Evolutionary conservation across 2,329 filamentous ascomycete species (phyloP), one percentile per base, ranked within the genome.

Genomic region (Sarocladiaceae sp.): DNA sequence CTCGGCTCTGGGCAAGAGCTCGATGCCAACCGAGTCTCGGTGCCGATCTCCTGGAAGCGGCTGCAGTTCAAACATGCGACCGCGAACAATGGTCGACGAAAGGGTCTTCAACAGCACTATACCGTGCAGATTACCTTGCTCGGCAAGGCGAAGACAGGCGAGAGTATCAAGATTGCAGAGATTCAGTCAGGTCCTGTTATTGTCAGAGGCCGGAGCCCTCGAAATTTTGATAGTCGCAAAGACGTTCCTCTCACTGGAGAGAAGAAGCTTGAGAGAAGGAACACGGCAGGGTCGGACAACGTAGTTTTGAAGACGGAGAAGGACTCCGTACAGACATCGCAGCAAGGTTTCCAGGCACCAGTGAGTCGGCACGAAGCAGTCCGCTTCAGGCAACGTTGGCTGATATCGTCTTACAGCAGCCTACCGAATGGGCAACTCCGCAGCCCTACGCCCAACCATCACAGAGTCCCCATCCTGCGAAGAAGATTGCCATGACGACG

Each of bases 31-130:
- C 84, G 82, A 46, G 82, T 91, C 7, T 86, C 80, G 31, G 80
- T 95, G 46, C 86, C 89, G 1, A 83, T 96, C 44, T 83, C 88
- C 26, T 97, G 91, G 91, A 96, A 95, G 64, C 75, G 91, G 44
- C 67, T 97, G 47, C 91, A 97, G 62, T 97, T 97, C 64, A 87
- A 95, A 57, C 93, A 95, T 54, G 91, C 91, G 2, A 97, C 91
- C 1, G 91, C 91, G 42, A 97, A 97, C 62, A 97, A 97, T 59
- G 91, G 91, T 11, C 80, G 91, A 44, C 78, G 91, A 53, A 96
- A 96, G 65, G 91, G 95, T 51, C 69, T 96, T 37, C 91, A 97
- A 60, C 91, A 97, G 62, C 90, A 96, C 62, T 97, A 96, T 60
- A 77, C 94, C 2, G 86, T 97, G 39, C 83, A 88, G 48, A 81